A percentile compares a stretch with the other conserved stretches of the same genome.
Conservation (phyloP, 129 eudicot genomes). For the Centella asiatica region DNA sequence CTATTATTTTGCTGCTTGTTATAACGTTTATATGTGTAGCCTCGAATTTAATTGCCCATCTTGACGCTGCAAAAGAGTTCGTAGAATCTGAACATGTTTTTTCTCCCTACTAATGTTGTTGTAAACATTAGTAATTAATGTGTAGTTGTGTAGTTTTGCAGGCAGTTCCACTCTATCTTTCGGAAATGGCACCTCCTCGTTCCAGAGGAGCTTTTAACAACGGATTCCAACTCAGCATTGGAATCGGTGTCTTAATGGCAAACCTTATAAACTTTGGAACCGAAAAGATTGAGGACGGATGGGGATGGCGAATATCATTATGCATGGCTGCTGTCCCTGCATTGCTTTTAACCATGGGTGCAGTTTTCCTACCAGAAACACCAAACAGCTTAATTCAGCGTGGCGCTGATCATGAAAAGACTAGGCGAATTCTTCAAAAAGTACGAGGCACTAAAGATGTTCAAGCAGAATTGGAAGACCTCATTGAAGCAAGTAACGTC, state of each 20-base stretch:
- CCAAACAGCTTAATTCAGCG: slow-evolving; percentile 50
- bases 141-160: slow-evolving; percentile 5
- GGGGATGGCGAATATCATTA: slow-evolving; percentile 61
- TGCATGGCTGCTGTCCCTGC: slow-evolving; percentile 51
- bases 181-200: slow-evolving; percentile 51
- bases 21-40: no score
- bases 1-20: no score
- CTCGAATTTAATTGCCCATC: no score
- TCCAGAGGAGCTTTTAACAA: slow-evolving; percentile 54
- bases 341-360: slow-evolving; percentile 31
- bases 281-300: slow-evolving; percentile 37
- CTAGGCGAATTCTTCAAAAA: slow-evolving; percentile 45
- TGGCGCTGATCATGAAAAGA: slow-evolving; percentile 25
- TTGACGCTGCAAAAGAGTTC: no score
- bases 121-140: no score
- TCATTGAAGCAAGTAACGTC: slow-evolving; percentile 35
- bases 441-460: slow-evolving; percentile 50
- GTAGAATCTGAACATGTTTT: no score
- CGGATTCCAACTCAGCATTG: slow-evolving; percentile 42
- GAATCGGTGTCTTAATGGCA: slow-evolving; percentile 37
- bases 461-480: slow-evolving; percentile 57
- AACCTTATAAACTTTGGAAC: slow-evolving; percentile 43
- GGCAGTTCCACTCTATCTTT: slow-evolving; percentile 46
- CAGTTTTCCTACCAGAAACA: slow-evolving; percentile 49
- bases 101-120: no score